Percentiles rank a stretch among this genome's conserved stretches.
Conservation (phyloP, 1,284 basidiomycete genomes). For the Boletus hoseneyae region DNA sequence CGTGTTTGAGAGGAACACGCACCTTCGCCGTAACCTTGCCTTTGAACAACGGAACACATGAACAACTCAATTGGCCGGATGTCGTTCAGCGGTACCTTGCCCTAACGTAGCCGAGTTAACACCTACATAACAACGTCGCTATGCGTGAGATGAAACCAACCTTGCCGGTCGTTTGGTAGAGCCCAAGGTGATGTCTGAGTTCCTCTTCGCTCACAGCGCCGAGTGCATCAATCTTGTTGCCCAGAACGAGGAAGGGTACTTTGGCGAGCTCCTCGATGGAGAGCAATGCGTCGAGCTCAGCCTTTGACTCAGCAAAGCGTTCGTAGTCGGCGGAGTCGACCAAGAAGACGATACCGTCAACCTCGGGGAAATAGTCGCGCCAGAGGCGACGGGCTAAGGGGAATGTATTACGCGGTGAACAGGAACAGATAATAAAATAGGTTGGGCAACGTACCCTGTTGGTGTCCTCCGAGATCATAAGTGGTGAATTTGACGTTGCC, state of each 20-base stretch:
- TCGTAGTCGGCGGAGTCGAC: slow-evolving; percentile 97
- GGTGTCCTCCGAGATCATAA: slow-evolving; percentile 97
- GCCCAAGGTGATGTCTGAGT: slow-evolving; percentile 89
- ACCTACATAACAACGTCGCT: neutral
- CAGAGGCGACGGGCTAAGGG: slow-evolving; percentile 91
- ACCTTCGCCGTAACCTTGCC: slow-evolving; percentile 98
- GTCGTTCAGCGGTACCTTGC: slow-evolving; percentile 94
- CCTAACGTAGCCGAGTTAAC: slow-evolving; percentile 47
- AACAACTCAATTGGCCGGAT: slow-evolving; percentile 99
- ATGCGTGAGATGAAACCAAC: slow-evolving; percentile 39
- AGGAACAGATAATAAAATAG: slow-evolving; percentile 1
- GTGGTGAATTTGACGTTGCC: slow-evolving; percentile 99
- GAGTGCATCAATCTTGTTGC: slow-evolving; percentile 99
- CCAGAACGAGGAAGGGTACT: slow-evolving; percentile 98
- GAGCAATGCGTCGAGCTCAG: slow-evolving; percentile 93
- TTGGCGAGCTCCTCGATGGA: slow-evolving; percentile 92
- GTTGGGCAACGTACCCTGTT: slow-evolving; percentile 67
- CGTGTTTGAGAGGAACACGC: slow-evolving; percentile 15
- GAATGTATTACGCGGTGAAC: slow-evolving; percentile 7
- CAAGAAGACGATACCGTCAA: slow-evolving; percentile 98
- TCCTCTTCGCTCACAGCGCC: slow-evolving; percentile 98
- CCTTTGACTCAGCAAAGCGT: slow-evolving; percentile 94
- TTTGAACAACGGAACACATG: slow-evolving; percentile 99
- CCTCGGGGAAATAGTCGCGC: slow-evolving; percentile 99
- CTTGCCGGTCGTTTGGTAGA: slow-evolving; percentile 99